These are phyloP conservation scores for Tardiomyces depauwii DNA, from an alignment of 1,139 yeast species.

Conservation along the genomic window DNA sequence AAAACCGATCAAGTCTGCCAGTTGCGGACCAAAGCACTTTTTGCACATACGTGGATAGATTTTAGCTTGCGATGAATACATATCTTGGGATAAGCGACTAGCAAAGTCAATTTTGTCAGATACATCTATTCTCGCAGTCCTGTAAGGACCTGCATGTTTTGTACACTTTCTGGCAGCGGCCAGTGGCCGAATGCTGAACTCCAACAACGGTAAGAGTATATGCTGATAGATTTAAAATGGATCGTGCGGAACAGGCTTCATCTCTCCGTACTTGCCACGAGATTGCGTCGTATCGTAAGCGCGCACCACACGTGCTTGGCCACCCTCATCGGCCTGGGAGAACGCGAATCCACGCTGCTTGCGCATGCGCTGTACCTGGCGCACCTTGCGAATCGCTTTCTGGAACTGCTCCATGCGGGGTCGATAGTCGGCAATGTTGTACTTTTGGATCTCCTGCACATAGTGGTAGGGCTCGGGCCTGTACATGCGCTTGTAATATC, in stretches of 20 bases:
- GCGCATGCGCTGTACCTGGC: conserved; percentile 97
- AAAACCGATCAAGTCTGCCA: too few species aligned
- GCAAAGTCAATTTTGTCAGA: too few species aligned
- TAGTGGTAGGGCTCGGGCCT: conserved; percentile 87
- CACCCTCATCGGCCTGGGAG: conserved; percentile 88
- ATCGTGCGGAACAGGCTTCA: background rate
- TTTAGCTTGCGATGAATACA: too few species aligned
- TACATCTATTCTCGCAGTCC: too few species aligned
- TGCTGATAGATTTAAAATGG: background rate
- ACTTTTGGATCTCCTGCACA: conserved; percentile 95
- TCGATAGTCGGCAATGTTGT: conserved; percentile 83
- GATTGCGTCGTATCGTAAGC: conserved; percentile 81
- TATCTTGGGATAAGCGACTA: too few species aligned
- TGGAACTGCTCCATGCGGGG: conserved; percentile 97
- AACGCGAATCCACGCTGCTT: conserved; percentile 98
- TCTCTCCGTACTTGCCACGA: background rate
- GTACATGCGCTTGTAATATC: conserved; percentile 84
- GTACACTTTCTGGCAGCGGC: too few species aligned
- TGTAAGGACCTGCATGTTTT: too few species aligned
- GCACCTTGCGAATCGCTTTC: conserved; percentile 89
- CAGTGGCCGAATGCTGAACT: too few species aligned
- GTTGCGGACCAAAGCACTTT: too few species aligned
- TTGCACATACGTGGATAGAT: too few species aligned
- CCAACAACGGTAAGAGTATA: too few species aligned
- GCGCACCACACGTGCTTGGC: conserved; percentile 83